Percentiles rank a stretch among this genome's conserved stretches.
Evolutionary conservation across 768 basidiomycete species (phyloP).

Genomic region (Lentinula aciculospora): DNA sequence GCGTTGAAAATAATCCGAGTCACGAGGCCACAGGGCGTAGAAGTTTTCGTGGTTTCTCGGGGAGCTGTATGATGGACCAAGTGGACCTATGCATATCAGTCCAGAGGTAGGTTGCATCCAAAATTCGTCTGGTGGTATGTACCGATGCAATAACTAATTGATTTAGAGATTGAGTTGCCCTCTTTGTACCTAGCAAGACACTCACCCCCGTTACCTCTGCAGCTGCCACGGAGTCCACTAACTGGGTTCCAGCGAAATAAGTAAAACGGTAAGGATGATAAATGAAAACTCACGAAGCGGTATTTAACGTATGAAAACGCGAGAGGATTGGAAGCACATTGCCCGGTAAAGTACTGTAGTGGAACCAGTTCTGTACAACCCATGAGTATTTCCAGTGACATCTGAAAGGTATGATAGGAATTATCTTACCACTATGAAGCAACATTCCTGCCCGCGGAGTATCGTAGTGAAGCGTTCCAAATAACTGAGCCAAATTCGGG

Average conservation of each 20-base stretch:
- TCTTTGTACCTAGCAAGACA: not conserved
- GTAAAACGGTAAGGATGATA: not conserved
- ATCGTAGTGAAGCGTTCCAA: not conserved
- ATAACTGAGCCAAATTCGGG: not conserved
- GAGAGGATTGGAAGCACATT: not conserved
- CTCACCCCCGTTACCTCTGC: not conserved
- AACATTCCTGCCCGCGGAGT: not conserved
- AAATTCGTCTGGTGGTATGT: not conserved
- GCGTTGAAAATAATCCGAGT: not conserved
- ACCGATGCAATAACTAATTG: not conserved
- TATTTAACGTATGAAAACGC: not conserved
- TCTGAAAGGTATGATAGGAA: not conserved
- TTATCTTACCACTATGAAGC: not conserved
- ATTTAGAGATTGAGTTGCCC: not conserved
- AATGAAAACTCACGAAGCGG: not conserved
- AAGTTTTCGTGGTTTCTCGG: not conserved
- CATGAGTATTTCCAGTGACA: not conserved
- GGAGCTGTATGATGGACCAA: not conserved
- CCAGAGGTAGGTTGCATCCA: not conserved
- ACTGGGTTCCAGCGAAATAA: not conserved
- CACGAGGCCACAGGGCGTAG: not conserved
- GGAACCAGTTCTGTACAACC: not conserved
- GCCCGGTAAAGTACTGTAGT: not conserved
- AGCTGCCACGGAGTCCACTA: not conserved
- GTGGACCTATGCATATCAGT: not conserved